Evolutionary conservation across 352 stramenopile species (phyloP).

Genomic region (Thraustochytrium sp.): DNA sequence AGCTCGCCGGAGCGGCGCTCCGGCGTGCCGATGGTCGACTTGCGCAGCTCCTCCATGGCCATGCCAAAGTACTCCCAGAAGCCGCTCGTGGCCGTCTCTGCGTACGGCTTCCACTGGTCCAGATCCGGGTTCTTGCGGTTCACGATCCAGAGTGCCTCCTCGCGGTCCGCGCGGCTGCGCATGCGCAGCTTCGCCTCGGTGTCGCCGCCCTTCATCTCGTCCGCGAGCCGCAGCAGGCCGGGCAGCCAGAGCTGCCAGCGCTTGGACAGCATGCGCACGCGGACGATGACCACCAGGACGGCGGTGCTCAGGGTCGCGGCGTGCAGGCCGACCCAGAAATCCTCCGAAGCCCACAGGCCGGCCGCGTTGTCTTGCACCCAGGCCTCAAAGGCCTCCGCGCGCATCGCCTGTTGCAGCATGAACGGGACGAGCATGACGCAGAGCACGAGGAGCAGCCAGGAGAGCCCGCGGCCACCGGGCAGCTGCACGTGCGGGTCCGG

Average conservation of each 20-base stretch:
- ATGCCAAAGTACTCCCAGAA: conserved; percentile 39
- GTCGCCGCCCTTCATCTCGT: conserved; percentile 24
- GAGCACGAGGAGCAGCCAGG: not conserved
- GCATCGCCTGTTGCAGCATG: not conserved
- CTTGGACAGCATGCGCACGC: not conserved
- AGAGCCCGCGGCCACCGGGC: not conserved
- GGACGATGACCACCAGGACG: not conserved
- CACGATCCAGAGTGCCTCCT: conserved; percentile 37
- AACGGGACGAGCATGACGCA: not conserved
- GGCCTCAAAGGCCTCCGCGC: not conserved
- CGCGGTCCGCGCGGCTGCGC: not conserved
- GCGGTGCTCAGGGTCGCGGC: not conserved
- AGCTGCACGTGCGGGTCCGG: conserved; percentile 28
- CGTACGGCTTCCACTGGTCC: conserved; percentile 1
- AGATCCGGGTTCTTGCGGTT: conserved; percentile 23
- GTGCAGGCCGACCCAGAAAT: conserved; percentile 10
- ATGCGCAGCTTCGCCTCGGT: not conserved
- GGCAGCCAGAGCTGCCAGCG: conserved; percentile 29
- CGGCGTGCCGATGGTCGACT: not conserved
- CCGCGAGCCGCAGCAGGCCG: not conserved
- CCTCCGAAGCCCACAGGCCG: too few species aligned
- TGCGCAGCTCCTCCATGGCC: conserved; percentile 30
- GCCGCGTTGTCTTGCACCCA: too few species aligned
- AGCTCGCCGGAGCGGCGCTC: conserved; percentile 30
- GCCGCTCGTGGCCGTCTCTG: not conserved